Evolutionary conservation across 306 rosid species (phyloP).

Genomic region (Arachis stenosperma): DNA sequence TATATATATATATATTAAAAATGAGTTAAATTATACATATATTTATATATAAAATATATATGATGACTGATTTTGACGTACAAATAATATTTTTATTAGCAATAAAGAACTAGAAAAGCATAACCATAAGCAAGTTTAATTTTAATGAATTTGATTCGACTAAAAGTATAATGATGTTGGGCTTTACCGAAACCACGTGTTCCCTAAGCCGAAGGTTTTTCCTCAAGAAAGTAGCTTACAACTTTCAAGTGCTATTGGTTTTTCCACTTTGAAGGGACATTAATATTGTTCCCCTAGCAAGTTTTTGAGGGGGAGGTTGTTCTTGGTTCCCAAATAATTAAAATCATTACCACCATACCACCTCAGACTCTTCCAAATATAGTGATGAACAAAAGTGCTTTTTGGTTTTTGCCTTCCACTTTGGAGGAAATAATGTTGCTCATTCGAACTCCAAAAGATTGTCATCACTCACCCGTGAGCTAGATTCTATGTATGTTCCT

Average conservation of each 20-base stretch:
- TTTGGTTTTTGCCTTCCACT: constrained; percentile 47
- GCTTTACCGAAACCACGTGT: constrained; percentile 66
- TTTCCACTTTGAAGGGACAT: constrained; percentile 45
- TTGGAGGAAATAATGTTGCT: constrained; percentile 38
- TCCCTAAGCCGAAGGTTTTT: constrained; percentile 34
- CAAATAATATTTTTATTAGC: too few relatives aligned
- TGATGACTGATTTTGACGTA: too few relatives aligned
- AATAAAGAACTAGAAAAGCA: background rate
- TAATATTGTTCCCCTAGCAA: background rate
- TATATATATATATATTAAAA: too few relatives aligned
- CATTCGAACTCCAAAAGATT: constrained; percentile 29
- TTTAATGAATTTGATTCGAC: constrained; percentile 23
- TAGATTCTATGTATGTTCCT: constrained; percentile 45
- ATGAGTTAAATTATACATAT: too few relatives aligned
- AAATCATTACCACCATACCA: too few relatives aligned
- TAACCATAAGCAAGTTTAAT: constrained; percentile 27
- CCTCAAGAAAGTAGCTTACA: constrained; percentile 37
- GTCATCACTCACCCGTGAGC: background rate
- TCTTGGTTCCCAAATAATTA: constrained; percentile 33
- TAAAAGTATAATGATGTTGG: constrained; percentile 54
- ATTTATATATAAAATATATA: too few relatives aligned
- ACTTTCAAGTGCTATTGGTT: constrained; percentile 34
- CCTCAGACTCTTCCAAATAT: background rate
- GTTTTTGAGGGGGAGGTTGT: background rate
- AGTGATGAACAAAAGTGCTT: constrained; percentile 31